A percentile compares a stretch with the other conserved stretches of the same genome.
Conservation (phyloP, 2,329 filamentous ascomycete genomes). For the Fusarium duplospermum region DNA sequence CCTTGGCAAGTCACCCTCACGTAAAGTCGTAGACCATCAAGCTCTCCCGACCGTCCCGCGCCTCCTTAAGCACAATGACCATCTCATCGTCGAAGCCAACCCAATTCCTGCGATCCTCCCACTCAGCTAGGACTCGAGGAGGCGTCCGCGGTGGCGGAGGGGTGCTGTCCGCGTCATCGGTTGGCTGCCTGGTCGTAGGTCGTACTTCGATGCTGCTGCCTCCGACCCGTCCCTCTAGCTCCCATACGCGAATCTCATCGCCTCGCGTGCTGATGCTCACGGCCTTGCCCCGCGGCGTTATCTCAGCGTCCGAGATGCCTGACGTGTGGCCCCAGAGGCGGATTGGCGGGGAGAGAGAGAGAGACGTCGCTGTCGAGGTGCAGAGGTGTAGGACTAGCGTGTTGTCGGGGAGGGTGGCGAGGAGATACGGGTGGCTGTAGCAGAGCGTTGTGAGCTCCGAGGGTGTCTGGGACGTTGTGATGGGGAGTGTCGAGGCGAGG, state of each 20-base stretch:
- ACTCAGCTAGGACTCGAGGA: constrained; percentile 36
- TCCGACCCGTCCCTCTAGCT: constrained; percentile 78
- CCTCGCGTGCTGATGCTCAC: constrained; percentile 89
- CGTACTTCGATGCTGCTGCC: constrained; percentile 67
- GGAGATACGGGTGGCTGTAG: constrained; percentile 85
- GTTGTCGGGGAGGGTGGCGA: constrained; percentile 87
- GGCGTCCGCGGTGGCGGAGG: neutral
- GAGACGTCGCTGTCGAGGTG: constrained; percentile 73
- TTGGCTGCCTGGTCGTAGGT: constrained; percentile 48
- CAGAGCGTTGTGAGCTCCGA: constrained; percentile 67
- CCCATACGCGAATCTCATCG: constrained; percentile 86
- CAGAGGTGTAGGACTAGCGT: constrained; percentile 86
- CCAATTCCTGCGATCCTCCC: constrained; percentile 69
- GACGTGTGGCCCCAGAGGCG: constrained; percentile 93
- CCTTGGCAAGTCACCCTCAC: constrained; percentile 36
- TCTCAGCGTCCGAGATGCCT: constrained; percentile 85
- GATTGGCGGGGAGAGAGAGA: constrained; percentile 78
- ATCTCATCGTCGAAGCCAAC: constrained; percentile 93
- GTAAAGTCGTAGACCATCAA: constrained; percentile 91
- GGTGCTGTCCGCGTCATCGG: constrained; percentile 32
- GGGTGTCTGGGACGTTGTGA: constrained; percentile 33
- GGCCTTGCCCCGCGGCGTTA: constrained; percentile 86
- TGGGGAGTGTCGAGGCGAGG: constrained; percentile 52
- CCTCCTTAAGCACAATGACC: constrained; percentile 86
- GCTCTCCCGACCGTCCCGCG: constrained; percentile 73